Percentiles rank a stretch among this genome's conserved stretches.
phyloP scores from a whole-genome alignment of 176 grass and related monocot species.

The Aegilops bicornis region DNA sequence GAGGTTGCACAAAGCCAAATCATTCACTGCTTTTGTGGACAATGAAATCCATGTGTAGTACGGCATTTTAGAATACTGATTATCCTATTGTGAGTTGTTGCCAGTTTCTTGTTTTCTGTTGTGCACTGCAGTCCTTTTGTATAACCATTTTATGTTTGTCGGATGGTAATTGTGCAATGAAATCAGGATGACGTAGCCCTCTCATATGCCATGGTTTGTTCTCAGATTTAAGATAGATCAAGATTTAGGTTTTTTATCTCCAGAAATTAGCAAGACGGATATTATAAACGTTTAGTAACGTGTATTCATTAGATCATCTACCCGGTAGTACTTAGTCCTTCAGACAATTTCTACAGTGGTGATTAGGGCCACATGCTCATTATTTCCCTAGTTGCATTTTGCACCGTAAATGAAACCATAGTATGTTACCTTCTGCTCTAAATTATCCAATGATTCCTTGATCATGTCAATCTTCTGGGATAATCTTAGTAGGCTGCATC shows the following conservation, averaged over 20 bases:
- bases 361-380: neutral
- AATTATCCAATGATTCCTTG: slow-evolving; percentile 77
- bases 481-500: slow-evolving; percentile 89
- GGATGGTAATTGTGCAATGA: neutral
- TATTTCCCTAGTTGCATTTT: neutral
- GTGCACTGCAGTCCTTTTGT: neutral
- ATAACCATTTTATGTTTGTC: neutral
- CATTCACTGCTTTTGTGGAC: neutral
- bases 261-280: neutral
- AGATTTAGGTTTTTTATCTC: neutral
- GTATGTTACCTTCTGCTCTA: slow-evolving; percentile 71
- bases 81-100: neutral
- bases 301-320: neutral
- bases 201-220: neutral
- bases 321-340: neutral
- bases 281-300: neutral
- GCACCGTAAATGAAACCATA: neutral
- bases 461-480: slow-evolving; percentile 71
- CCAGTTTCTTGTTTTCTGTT: neutral
- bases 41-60: neutral
- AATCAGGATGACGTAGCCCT: neutral
- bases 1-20: neutral
- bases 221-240: slow-evolving; percentile 10
- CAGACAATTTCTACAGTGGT: neutral
- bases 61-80: neutral